Conservation (phyloP, 192 early-diverging fungal genomes). For the Rhizophlyctis rosea region DNA sequence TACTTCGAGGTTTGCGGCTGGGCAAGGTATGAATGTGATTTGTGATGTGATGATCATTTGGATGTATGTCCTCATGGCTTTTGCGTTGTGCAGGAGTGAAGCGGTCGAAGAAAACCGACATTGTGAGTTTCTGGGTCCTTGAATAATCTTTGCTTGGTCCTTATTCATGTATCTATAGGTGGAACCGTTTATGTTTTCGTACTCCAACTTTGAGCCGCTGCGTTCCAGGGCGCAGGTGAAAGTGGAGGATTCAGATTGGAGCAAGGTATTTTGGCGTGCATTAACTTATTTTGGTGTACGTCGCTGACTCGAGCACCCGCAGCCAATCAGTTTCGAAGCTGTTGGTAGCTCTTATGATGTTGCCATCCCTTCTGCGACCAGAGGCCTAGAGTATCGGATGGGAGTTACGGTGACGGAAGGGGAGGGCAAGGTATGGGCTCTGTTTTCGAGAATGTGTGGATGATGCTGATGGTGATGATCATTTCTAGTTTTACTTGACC, state of each 20-base stretch:
- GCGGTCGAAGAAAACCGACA: no score
- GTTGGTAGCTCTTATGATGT: slow-evolving; percentile 84
- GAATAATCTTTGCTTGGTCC: background rate
- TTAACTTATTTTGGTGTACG: slow-evolving; percentile 9
- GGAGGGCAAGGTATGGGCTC: slow-evolving; percentile 70
- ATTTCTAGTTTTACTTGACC: slow-evolving; percentile 52
- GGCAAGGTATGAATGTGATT: no score
- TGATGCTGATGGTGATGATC: background rate
- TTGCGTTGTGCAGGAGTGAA: no score
- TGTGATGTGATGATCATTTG: no score
- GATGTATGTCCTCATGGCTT: no score
- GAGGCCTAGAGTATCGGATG: slow-evolving; percentile 64
- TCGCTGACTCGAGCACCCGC: slow-evolving; percentile 9
- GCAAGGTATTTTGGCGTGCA: slow-evolving; percentile 46
- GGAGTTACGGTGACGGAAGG: slow-evolving; percentile 86
- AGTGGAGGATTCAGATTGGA: slow-evolving; percentile 75
- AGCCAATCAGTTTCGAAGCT: slow-evolving; percentile 92
- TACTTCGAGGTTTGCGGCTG: slow-evolving; percentile 63
- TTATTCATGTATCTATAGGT: slow-evolving; percentile 31
- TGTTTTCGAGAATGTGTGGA: background rate
- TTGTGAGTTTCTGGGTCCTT: background rate
- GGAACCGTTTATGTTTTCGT: slow-evolving; percentile 90
- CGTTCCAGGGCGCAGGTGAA: slow-evolving; percentile 79
- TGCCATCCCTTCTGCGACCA: slow-evolving; percentile 53
- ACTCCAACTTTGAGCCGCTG: slow-evolving; percentile 74